Evolutionary conservation across 2,329 filamentous ascomycete species (phyloP), one percentile per base, ranked within the genome.

Genomic region (Colletotrichum tropicale): DNA sequence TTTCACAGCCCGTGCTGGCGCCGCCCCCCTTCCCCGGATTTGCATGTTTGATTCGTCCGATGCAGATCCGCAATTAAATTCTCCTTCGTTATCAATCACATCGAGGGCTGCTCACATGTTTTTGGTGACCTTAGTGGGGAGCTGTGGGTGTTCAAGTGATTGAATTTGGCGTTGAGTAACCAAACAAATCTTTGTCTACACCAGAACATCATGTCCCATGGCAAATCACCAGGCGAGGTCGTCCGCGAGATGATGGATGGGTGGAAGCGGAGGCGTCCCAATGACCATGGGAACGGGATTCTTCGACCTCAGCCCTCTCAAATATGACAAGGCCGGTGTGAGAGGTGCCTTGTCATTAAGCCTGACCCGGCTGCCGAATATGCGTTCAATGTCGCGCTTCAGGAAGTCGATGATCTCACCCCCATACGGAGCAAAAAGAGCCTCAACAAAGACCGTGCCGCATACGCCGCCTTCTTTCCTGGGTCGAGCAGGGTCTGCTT

Each of bases 11-110:
- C 43, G 18, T 52, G 43, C 43, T 52, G n/a, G n/a, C 43, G 21
- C 43, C n/a, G 43, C n/a, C 43, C 43, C 43, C 43, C n/a, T 52
- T 52, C 43, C 43, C 43, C 43, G 43, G 43, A 52, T 52, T 52
- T 52, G 43, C 43, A 52, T 52, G n/a, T 52, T 52, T 52, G 43
- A 52, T 52, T 52, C 43, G 43, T 52, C n/a, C n/a, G 43, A 52
- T 52, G 43, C n/a, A 52, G 43, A 52, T 52, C 43, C 43, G 43
- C n/a, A 52, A 52, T 52, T 21, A 21, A 21, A 52, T 21, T 21
- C 43, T 52, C 43, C 43, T 52, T 0, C 43, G 43, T 52, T 52
- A 52, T 52, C 43, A 52, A 52, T 52, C 43, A 24, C n/a, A 52
- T 52, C n/a, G n/a, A 21, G 43, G 43, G 10, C 43, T n/a, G 43